Evolutionary conservation across 179 eudicot species (phyloP), one percentile per base, ranked within the genome.

Genomic region (Spinacia oleracea): DNA sequence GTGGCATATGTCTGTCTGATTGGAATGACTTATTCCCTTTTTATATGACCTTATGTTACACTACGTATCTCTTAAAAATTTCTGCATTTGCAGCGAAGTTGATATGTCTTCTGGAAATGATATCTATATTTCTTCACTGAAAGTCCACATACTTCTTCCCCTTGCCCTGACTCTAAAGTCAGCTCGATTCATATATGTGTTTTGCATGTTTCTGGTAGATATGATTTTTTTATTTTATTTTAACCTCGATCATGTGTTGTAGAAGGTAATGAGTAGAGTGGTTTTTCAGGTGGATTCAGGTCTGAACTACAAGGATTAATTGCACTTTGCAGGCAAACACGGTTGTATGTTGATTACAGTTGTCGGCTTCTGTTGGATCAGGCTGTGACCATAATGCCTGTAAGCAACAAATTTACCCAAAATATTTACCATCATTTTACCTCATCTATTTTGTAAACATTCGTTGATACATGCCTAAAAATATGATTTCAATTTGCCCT

Each of bases 341-440:
- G 98, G 59, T 43, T 84, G 66, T 89, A 90, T 84, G 91, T 96
- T 65, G 96, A 96, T 82, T 83, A 81, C 58, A 34, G 83, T 46
- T 89, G 93, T 85, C 77, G 53, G 79, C 51, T 67, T 45, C 72
- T 96, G 87, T 84, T 93, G 79, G 73, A 83, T 79, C 88, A 86
- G 76, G 86, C 91, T 55, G 96, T 93, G 80, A 86, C 88, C 63
- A 85, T 91, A 77, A 90, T 83, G 85, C 88, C 88, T 82, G 99
- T 93, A 90, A 90, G 99, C 76, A 55, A 71, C 60, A 55, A 42
- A 55, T 72, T 70, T 76, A 27, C 66, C 53, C 21, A 70, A 29
- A 32, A 5, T 34, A 23, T 14, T 48, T 16, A 8, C 5, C 70
- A 66, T 35, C 46, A 66, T 21, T 12, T 4, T 29, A 9, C 20